These are phyloP conservation scores for Daedaleopsis nitida DNA, from an alignment of 768 basidiomycete species.

Conservation along the genomic window DNA sequence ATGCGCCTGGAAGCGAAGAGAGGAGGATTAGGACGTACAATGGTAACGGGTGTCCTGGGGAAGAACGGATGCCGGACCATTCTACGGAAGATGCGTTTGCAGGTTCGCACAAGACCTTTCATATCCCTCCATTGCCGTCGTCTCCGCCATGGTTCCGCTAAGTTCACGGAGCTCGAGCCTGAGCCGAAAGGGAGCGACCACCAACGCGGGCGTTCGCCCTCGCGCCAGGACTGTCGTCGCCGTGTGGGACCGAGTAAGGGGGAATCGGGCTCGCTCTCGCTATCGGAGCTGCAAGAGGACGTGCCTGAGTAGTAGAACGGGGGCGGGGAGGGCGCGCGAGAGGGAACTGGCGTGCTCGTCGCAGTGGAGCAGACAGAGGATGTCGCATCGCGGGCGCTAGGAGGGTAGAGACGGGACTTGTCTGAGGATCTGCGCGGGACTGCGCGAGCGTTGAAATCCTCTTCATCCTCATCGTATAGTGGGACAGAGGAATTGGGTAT, in stretches of 20 bases:
- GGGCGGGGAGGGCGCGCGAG: constrained; percentile 62
- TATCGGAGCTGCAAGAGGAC: constrained; percentile 60
- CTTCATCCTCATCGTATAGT: constrained; percentile 22
- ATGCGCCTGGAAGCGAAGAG: background rate
- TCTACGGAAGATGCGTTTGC: constrained; percentile 57
- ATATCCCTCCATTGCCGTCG: constrained; percentile 51
- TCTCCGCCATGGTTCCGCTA: constrained; percentile 37
- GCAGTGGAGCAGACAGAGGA: constrained; percentile 34
- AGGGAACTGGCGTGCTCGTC: constrained; percentile 55
- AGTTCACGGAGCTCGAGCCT: constrained; percentile 42
- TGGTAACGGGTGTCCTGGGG: constrained; percentile 78
- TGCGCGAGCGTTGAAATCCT: constrained; percentile 23
- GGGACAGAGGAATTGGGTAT: constrained; percentile 25
- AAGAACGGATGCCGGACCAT: constrained; percentile 74
- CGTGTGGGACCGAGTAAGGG: constrained; percentile 44
- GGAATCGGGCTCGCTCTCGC: constrained; percentile 48
- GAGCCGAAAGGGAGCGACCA: constrained; percentile 43
- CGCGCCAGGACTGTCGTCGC: constrained; percentile 19
- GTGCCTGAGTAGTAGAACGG: constrained; percentile 52
- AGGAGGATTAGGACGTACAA: constrained; percentile 50
- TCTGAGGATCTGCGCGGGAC: constrained; percentile 29
- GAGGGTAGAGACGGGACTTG: constrained; percentile 40
- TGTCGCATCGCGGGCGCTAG: constrained; percentile 14
- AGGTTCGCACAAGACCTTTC: constrained; percentile 46
- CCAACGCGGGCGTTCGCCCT: constrained; percentile 35